A percentile compares a stretch with the other conserved stretches of the same genome.
Conservation (phyloP, 768 basidiomycete species). For the Tephrocybe rancida region DNA sequence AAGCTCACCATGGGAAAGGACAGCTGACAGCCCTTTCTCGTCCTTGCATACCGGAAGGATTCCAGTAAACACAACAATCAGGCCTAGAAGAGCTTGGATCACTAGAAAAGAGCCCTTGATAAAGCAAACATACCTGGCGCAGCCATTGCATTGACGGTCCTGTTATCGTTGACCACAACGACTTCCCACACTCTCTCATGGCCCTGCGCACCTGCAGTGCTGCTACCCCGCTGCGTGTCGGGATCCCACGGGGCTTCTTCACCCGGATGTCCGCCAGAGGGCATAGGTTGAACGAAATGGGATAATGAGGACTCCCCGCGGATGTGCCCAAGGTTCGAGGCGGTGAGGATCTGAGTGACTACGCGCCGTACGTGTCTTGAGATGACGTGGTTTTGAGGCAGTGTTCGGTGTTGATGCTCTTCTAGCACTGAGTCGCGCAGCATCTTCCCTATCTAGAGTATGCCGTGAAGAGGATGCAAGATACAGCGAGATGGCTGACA, state of each 20-base stretch:
- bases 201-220: conserved; percentile 20
- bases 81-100: conserved; percentile 40
- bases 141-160: conserved; percentile 78
- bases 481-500: conserved; percentile 14
- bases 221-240: conserved; percentile 27
- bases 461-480: neutral
- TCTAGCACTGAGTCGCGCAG: conserved; percentile 44
- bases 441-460: conserved; percentile 44
- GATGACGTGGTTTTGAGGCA: conserved; percentile 69
- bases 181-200: conserved; percentile 62
- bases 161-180: conserved; percentile 74
- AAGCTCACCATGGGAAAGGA: conserved; percentile 78
- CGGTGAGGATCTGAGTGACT: conserved; percentile 65
- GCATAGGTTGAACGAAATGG: conserved; percentile 19
- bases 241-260: conserved; percentile 33
- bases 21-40: conserved; percentile 82
- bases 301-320: conserved; percentile 26
- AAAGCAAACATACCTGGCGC: conserved; percentile 53
- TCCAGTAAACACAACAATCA: conserved; percentile 88
- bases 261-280: neutral
- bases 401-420: conserved; percentile 54
- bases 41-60: conserved; percentile 78
- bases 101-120: neutral
- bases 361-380: conserved; percentile 71
- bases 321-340: conserved; percentile 72